Conservation (phyloP, 2,329 filamentous ascomycete species). For the Malbranchea zuffiana region DNA sequence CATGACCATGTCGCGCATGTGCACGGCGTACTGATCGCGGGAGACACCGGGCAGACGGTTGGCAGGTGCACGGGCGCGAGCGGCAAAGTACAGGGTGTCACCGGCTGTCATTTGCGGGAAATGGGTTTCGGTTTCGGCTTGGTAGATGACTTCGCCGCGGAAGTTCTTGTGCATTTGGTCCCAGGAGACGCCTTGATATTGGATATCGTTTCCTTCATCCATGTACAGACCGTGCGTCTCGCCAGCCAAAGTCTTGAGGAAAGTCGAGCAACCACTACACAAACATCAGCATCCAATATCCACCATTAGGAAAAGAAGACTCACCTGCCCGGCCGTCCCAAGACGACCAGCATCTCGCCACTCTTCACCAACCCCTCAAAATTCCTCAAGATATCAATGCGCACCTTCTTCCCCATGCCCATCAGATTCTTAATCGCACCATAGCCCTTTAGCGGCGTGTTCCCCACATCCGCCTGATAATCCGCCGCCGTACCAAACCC, state of each 20-base stretch:
- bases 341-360: conserved; percentile 48
- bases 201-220: conserved; percentile 60
- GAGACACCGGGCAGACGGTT: conserved; percentile 48
- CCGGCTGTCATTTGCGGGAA: conserved; percentile 76
- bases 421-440: conserved; percentile 18
- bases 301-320: not conserved
- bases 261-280: conserved; percentile 55
- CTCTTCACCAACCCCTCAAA: conserved; percentile 54
- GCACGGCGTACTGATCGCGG: conserved; percentile 28
- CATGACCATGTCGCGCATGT: conserved; percentile 39
- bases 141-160: conserved; percentile 75
- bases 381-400: conserved; percentile 50
- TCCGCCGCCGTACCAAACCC: conserved; percentile 33
- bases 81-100: conserved; percentile 74
- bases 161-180: conserved; percentile 45
- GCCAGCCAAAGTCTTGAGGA: conserved; percentile 73
- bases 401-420: conserved; percentile 24
- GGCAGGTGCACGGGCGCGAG: conserved; percentile 79
- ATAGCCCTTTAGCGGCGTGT: conserved; percentile 31
- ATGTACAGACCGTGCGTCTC: conserved; percentile 75
- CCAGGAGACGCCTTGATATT: conserved; percentile 53
- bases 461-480: conserved; percentile 36
- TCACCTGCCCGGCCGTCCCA: conserved; percentile 40
- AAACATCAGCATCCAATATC: not conserved
- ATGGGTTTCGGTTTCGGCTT: conserved; percentile 77